Base-by-base conservation (phyloP, 805 yeast species). In the Metschnikowia matae region DNA sequence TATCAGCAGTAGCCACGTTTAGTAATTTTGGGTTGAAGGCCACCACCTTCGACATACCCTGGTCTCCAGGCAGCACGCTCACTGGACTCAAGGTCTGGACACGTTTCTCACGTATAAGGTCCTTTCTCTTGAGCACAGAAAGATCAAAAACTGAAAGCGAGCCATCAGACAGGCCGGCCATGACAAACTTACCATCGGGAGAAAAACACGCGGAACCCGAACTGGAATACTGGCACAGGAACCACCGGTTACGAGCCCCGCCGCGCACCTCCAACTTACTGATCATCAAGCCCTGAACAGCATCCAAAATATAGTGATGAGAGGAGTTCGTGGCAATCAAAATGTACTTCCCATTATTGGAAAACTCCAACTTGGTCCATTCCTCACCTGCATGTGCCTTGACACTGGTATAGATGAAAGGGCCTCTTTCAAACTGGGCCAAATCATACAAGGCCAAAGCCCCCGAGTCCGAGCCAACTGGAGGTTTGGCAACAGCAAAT, bases 311-410 rank as follows among this genome's bases (percentile, higher is more conserved):
- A 47, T 83, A 71, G 62, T 86, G 90, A 37, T 65, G 68, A 40
- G 69, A 66, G 3, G 81, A 77, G 29, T 77, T 77, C 4, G 83
- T 78, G 4, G 81, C 78, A 2, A 89, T 65, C 7, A 88, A 67
- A 6, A 91, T 55, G 52, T 74, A 70, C 58, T 83, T 84, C 23
- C 91, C 91, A 61, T 83, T 84, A 61, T 88, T 88, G 11, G 95
- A 82, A 63, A 90, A 88, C 64, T 89, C 95, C 20, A 88, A 53
- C 57, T 83, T 84, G 32, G 77, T 75, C 85, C 91, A 85, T 1
- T 54, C 53, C 52, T 62, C 65, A 21, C 63, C 64, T 2, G 61
- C 54, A 17, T 46, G 31, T 3, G 54, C 55, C 15, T 62, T 57
- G 44, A 69, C 48, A 14, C 54, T 40, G 11, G 57, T 54, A 1